A percentile compares a stretch with the other conserved stretches of the same genome.
These are phyloP conservation scores for Lasiosphaeria hispida DNA, from an alignment of 495 filamentous ascomycete genomes.

Conservation along the genomic window DNA sequence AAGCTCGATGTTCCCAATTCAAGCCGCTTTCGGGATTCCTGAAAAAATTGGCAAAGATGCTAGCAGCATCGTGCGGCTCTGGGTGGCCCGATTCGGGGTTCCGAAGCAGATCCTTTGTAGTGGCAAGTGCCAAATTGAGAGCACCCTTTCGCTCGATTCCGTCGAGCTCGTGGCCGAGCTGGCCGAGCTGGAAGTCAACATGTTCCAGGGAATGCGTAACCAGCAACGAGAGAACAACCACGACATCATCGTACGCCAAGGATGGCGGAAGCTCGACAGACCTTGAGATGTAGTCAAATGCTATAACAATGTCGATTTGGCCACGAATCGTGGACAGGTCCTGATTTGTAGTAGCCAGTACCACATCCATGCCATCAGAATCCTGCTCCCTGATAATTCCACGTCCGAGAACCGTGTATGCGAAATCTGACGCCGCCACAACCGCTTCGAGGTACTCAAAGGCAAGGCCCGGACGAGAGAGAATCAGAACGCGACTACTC, in stretches of 20 bases:
- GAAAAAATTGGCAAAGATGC: slow-evolving; percentile 36
- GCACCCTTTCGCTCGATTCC: slow-evolving; percentile 40
- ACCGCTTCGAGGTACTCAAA: slow-evolving; percentile 41
- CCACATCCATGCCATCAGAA: slow-evolving; percentile 15
- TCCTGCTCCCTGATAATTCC: neutral
- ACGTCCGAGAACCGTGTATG: slow-evolving; percentile 20
- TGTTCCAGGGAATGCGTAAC: slow-evolving; percentile 46
- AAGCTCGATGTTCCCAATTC: slow-evolving; percentile 31
- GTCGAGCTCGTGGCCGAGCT: slow-evolving; percentile 30
- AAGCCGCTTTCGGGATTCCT: slow-evolving; percentile 30
- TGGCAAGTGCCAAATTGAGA: slow-evolving; percentile 34
- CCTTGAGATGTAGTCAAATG: slow-evolving; percentile 40
- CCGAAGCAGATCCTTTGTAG: slow-evolving; percentile 32
- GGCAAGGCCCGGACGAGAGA: slow-evolving; percentile 36
- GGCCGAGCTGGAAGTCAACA: slow-evolving; percentile 36
- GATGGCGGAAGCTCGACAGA: slow-evolving; percentile 15
- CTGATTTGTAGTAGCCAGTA: slow-evolving; percentile 21
- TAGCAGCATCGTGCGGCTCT: slow-evolving; percentile 34
- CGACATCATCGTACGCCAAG: slow-evolving; percentile 12
- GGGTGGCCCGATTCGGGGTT: slow-evolving; percentile 23
- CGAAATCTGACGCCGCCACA: slow-evolving; percentile 27
- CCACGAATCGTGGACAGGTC: slow-evolving; percentile 18
- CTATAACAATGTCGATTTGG: slow-evolving; percentile 37
- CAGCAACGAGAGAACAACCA: slow-evolving; percentile 35
- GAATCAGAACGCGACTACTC: slow-evolving; percentile 37